Evolutionary conservation across 192 early-diverging fungal genomes (phyloP).

Genomic region (Backusella westeae): DNA sequence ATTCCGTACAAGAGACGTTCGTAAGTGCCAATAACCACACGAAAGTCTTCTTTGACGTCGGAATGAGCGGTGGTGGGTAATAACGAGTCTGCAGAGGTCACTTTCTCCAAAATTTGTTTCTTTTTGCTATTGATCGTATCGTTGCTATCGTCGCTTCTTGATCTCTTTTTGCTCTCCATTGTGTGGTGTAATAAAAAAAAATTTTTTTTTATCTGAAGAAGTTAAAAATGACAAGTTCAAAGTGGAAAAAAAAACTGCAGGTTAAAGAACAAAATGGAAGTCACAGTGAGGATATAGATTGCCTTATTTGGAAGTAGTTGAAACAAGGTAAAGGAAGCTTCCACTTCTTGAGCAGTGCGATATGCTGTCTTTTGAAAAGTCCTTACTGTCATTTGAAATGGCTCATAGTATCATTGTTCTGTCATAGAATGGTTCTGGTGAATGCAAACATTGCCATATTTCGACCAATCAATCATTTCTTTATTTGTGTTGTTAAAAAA

Average conservation of each 20-base stretch:
- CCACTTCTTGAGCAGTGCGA: not conserved
- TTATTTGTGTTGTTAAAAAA: not conserved
- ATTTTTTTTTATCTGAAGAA: not conserved
- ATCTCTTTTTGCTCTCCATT: conserved; percentile 14
- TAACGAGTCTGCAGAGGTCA: not conserved
- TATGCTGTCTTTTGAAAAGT: too few species aligned
- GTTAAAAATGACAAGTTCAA: not conserved
- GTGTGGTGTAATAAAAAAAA: not conserved
- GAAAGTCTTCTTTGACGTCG: conserved; percentile 44
- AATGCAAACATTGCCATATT: too few species aligned
- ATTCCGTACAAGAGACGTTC: conserved; percentile 97
- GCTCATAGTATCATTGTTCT: too few species aligned
- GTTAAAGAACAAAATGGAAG: not conserved
- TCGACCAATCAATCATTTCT: not conserved
- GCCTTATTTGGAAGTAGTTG: not conserved
- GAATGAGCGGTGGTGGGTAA: not conserved
- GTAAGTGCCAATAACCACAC: conserved; percentile 85
- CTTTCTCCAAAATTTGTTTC: not conserved
- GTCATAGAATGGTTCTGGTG: too few species aligned
- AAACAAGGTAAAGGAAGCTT: not conserved
- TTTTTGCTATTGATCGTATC: not conserved
- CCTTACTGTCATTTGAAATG: too few species aligned
- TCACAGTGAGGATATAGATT: not conserved
- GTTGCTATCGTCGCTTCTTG: not conserved
- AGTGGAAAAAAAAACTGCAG: not conserved